phyloP scores from a whole-genome alignment of 2,329 filamentous ascomycete genomes.

The Colletotrichum theobromicola region DNA sequence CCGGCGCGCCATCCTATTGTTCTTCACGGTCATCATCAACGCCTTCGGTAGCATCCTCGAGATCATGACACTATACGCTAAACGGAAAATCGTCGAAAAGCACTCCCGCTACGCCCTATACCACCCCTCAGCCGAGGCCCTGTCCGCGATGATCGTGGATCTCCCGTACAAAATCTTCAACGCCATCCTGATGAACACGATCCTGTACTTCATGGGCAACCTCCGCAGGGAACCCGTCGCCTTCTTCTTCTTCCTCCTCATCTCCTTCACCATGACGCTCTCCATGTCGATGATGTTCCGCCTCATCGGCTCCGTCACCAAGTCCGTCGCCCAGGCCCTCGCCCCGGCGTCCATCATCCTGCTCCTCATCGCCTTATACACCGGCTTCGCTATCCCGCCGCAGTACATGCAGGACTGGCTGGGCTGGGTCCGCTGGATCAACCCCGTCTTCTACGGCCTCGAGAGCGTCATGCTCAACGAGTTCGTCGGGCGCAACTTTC shows the following conservation, averaged over 20 bases:
- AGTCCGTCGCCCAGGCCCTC: slow-evolving; percentile 57
- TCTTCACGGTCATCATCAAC: slow-evolving; percentile 60
- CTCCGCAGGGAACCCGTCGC: slow-evolving; percentile 55
- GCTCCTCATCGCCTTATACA: slow-evolving; percentile 47
- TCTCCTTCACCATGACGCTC: slow-evolving; percentile 63
- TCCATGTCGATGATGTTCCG: slow-evolving; percentile 73
- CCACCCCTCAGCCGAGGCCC: slow-evolving; percentile 38
- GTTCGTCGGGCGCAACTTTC: slow-evolving; percentile 51
- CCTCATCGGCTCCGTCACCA: slow-evolving; percentile 40
- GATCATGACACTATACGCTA: slow-evolving; percentile 42
- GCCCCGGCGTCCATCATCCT: slow-evolving; percentile 57
- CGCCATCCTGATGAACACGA: slow-evolving; percentile 41
- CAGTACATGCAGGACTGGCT: slow-evolving; percentile 53
- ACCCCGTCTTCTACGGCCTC: slow-evolving; percentile 66
- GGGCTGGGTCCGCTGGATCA: slow-evolving; percentile 70
- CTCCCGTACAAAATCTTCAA: slow-evolving; percentile 37
- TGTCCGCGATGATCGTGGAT: slow-evolving; percentile 31
- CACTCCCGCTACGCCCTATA: slow-evolving; percentile 45
- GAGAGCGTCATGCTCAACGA: slow-evolving; percentile 70
- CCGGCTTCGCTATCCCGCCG: slow-evolving; percentile 49
- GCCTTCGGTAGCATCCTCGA: slow-evolving; percentile 46
- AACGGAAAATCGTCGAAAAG: slow-evolving; percentile 43
- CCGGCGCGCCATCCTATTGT: slow-evolving; percentile 51
- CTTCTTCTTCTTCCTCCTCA: slow-evolving; percentile 71
- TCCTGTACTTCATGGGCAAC: slow-evolving; percentile 46